These are phyloP conservation scores for Larix sibirica DNA, from an alignment of 83 land plant species.

Conservation along the genomic window DNA sequence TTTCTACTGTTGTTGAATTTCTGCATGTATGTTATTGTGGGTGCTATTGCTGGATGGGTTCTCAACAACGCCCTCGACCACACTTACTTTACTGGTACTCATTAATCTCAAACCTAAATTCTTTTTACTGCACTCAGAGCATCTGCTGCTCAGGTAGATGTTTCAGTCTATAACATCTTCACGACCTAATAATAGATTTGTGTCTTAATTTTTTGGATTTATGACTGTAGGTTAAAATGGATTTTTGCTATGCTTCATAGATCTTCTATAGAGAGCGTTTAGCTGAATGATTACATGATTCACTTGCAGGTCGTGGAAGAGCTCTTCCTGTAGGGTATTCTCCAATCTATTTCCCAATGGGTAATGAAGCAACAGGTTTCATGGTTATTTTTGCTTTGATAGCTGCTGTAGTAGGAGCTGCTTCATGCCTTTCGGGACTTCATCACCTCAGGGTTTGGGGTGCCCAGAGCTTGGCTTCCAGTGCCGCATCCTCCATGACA, in stretches of 20 bases:
- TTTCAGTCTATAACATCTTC: no score
- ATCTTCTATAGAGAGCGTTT: no score
- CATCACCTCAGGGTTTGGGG: slow-evolving; percentile 51
- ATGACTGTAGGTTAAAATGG: no score
- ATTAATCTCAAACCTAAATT: not conserved
- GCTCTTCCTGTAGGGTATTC: no score
- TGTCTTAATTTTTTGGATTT: no score
- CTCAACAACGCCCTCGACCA: slow-evolving; percentile 66
- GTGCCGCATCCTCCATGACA: slow-evolving; percentile 45
- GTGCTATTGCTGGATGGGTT: slow-evolving; percentile 83
- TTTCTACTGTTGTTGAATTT: slow-evolving; percentile 69
- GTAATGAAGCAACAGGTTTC: slow-evolving; percentile 77
- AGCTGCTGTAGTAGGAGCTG: slow-evolving; percentile 74
- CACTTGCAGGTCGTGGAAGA: no score
- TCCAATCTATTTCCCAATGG: slow-evolving; percentile 52
- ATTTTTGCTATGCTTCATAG: no score
- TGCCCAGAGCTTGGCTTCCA: slow-evolving; percentile 43
- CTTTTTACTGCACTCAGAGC: no score
- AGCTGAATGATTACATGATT: no score
- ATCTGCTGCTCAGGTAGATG: no score
- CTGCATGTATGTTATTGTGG: slow-evolving; percentile 73
- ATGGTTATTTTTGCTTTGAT: slow-evolving; percentile 58
- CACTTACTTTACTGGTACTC: slow-evolving; percentile 50
- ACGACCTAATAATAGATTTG: no score
- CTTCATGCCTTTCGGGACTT: slow-evolving; percentile 49